A percentile compares a stretch with the other conserved stretches of the same genome.
These are phyloP conservation scores for Chaetomidium leptoderma DNA, from an alignment of 495 filamentous ascomycete genomes.

Conservation along the genomic window DNA sequence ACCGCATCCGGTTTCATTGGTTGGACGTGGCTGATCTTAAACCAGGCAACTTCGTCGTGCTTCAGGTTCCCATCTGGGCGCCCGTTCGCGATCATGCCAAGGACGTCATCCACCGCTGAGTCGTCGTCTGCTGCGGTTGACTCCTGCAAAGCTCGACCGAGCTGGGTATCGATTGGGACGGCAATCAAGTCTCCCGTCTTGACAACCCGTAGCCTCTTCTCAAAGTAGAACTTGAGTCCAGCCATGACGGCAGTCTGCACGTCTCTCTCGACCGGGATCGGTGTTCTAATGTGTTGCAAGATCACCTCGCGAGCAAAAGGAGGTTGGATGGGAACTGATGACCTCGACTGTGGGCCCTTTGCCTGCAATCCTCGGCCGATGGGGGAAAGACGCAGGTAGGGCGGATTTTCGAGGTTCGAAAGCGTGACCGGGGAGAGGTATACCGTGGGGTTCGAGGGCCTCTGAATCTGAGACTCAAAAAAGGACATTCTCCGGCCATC, in stretches of 20 bases:
- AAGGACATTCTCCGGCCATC: conserved; percentile 51
- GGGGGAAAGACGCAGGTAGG: conserved; percentile 67
- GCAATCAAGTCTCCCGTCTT: conserved; percentile 83
- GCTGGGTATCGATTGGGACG: conserved; percentile 75
- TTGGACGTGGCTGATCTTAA: conserved; percentile 71
- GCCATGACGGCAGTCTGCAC: conserved; percentile 79
- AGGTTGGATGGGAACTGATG: conserved; percentile 55
- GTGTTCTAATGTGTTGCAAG: conserved; percentile 83
- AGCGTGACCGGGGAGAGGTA: conserved; percentile 84
- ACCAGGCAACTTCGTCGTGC: conserved; percentile 77
- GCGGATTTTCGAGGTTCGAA: conserved; percentile 71
- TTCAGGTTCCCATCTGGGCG: conserved; percentile 32
- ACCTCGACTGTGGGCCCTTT: conserved; percentile 46
- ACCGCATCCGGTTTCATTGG: conserved; percentile 50
- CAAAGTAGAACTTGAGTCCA: conserved; percentile 81
- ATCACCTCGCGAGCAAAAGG: conserved; percentile 88
- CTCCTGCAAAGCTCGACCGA: conserved; percentile 72
- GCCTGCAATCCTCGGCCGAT: conserved; percentile 47
- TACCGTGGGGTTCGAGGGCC: conserved; percentile 53
- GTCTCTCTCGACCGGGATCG: conserved; percentile 74
- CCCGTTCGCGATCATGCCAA: conserved; percentile 40
- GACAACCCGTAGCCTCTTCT: conserved; percentile 68
- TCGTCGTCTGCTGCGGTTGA: conserved; percentile 52
- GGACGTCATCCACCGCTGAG: conserved; percentile 61
- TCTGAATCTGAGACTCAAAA: conserved; percentile 52